phyloP scores from a whole-genome alignment of 2,329 filamentous ascomycete genomes.

The Emmonsia crescens region DNA sequence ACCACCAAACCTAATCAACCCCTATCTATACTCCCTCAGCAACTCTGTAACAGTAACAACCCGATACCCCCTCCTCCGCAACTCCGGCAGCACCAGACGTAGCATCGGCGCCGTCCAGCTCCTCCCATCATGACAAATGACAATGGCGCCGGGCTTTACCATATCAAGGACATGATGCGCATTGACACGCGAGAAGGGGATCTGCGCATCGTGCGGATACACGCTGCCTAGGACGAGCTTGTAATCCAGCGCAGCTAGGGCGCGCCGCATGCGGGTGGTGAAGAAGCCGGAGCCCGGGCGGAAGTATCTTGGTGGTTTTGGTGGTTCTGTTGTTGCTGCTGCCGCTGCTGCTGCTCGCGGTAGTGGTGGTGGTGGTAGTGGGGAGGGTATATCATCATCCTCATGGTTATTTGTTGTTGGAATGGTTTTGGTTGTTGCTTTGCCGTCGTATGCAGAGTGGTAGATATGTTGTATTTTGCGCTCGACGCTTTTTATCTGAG shows the following conservation, averaged over 20 bases:
- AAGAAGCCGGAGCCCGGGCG: slow-evolving; percentile 80
- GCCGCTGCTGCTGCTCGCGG: background rate
- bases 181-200: slow-evolving; percentile 58
- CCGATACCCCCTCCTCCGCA: slow-evolving; percentile 57
- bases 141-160: slow-evolving; percentile 62
- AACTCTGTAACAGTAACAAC: slow-evolving; percentile 62
- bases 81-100: slow-evolving; percentile 57
- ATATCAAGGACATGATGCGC: slow-evolving; percentile 71
- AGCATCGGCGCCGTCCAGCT: slow-evolving; percentile 78
- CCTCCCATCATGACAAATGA: slow-evolving; percentile 77
- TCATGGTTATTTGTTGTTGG: no score
- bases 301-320: slow-evolving; percentile 51
- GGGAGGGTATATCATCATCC: slow-evolving; percentile 19
- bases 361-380: background rate
- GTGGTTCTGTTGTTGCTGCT: slow-evolving; percentile 18
- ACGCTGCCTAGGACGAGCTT: slow-evolving; percentile 69
- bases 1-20: no score
- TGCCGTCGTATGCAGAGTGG: slow-evolving; percentile 31
- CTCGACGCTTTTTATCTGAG: slow-evolving; percentile 57
- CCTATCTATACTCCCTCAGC: background rate
- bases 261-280: slow-evolving; percentile 53
- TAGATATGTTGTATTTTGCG: slow-evolving; percentile 46
- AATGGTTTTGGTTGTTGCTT: no score
- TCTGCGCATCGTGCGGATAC: slow-evolving; percentile 87
- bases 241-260: slow-evolving; percentile 54